Evolutionary conservation across 352 stramenopile genomes (phyloP).

Genomic region (Aphanomyces cochlioides): DNA sequence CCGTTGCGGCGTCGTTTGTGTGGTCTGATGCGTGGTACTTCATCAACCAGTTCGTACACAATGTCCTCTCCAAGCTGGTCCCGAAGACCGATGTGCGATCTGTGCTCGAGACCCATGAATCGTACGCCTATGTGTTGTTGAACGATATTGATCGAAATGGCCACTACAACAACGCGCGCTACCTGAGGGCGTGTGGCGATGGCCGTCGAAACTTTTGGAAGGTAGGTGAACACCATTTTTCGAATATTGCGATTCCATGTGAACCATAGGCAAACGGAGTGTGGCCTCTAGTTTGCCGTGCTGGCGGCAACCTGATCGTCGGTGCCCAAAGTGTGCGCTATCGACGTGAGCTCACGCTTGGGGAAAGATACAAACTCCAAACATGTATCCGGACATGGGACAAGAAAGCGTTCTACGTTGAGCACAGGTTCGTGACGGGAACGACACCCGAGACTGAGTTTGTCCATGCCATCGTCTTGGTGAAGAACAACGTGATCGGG

Average conservation of each 20-base stretch:
- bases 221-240: constrained; percentile 38
- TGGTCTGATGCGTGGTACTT: constrained; percentile 83
- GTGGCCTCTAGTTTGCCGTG: constrained; percentile 54
- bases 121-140: constrained; percentile 47
- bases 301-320: constrained; percentile 72
- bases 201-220: constrained; percentile 75
- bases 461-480: constrained; percentile 80
- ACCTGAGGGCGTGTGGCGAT: constrained; percentile 80
- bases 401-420: constrained; percentile 77
- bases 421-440: constrained; percentile 75
- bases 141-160: constrained; percentile 81
- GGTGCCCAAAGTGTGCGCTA: constrained; percentile 78
- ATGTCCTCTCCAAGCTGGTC: constrained; percentile 31
- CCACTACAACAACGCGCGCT: constrained; percentile 83
- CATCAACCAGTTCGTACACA: constrained; percentile 44
- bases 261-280: constrained; percentile 58
- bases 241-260: background rate
- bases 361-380: constrained; percentile 63
- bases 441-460: constrained; percentile 39
- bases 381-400: constrained; percentile 79
- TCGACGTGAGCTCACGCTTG: constrained; percentile 69
- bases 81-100: constrained; percentile 34
- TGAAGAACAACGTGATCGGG: constrained; percentile 83
- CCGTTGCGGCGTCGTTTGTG: constrained; percentile 51
- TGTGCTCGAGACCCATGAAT: constrained; percentile 53